Percentiles rank a stretch among this genome's conserved stretches.
These are phyloP conservation scores for Raddia distichophylla DNA, from an alignment of 176 grass and related monocot genomes.

Conservation along the genomic window DNA sequence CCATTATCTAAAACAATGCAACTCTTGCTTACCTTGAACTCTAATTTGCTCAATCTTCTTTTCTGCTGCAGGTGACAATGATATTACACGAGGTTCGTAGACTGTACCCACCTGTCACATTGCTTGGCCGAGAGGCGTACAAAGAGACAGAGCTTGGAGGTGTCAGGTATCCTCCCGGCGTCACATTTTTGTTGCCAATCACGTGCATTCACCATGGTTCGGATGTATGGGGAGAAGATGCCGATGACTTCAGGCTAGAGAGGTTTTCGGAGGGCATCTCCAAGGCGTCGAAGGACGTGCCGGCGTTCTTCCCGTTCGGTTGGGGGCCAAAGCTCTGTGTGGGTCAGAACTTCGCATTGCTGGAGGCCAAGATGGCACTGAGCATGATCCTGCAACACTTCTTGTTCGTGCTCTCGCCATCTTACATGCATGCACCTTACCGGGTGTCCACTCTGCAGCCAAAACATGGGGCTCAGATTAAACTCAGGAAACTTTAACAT, in stretches of 20 bases:
- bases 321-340: conserved; percentile 54
- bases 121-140: conserved; percentile 39
- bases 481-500: conserved; percentile 31
- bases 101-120: conserved; percentile 53
- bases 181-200: conserved; percentile 34
- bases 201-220: conserved; percentile 60
- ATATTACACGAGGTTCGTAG: conserved; percentile 73
- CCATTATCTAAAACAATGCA: too few relatives aligned
- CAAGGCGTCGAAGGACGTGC: conserved; percentile 50
- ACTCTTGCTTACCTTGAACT: neutral
- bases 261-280: conserved; percentile 66
- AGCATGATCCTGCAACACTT: conserved; percentile 64
- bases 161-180: conserved; percentile 53
- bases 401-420: conserved; percentile 65
- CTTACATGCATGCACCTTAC: conserved; percentile 52
- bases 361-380: conserved; percentile 72
- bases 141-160: conserved; percentile 55
- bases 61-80: conserved; percentile 66
- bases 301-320: conserved; percentile 57
- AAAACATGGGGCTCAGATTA: conserved; percentile 65
- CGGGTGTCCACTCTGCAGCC: conserved; percentile 52
- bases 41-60: neutral
- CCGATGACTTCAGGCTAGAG: conserved; percentile 52
- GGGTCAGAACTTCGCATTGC: conserved; percentile 67
- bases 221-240: conserved; percentile 65